Percentiles rank a stretch among this genome's conserved stretches.
phyloP scores from a whole-genome alignment of 495 filamentous ascomycete genomes.

The Tetracladium marchalianum region DNA sequence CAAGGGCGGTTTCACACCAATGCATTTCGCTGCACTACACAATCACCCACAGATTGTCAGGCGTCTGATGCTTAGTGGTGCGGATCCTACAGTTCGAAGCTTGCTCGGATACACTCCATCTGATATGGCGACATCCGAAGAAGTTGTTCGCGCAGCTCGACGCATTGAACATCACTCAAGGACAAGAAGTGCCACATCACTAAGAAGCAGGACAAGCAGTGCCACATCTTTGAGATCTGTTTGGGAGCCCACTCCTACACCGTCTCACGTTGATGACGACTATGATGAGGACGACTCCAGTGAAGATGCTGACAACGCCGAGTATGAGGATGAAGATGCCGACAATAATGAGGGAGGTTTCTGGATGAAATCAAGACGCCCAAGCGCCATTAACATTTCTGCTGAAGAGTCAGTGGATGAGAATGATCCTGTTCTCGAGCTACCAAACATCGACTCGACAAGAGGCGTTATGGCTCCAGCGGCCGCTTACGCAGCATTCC shows the following conservation, averaged over 20 bases:
- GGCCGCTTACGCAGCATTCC: constrained; percentile 59
- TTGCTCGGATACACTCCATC: constrained; percentile 60
- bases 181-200: constrained; percentile 34
- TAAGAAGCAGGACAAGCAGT: constrained; percentile 55
- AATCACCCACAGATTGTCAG: constrained; percentile 66
- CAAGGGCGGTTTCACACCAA: constrained; percentile 70
- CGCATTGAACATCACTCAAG: constrained; percentile 49
- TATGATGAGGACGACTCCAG: constrained; percentile 24
- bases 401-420: constrained; percentile 28
- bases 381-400: constrained; percentile 29
- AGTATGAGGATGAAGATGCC: constrained; percentile 26
- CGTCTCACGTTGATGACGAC: constrained; percentile 30
- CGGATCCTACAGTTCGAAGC: constrained; percentile 60
- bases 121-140: constrained; percentile 58
- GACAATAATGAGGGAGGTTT: constrained; percentile 28
- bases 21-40: constrained; percentile 77
- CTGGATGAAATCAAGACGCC: constrained; percentile 27
- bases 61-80: constrained; percentile 61
- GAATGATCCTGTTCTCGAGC: constrained; percentile 19
- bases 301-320: constrained; percentile 28
- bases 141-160: constrained; percentile 41
- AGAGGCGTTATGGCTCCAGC: constrained; percentile 40
- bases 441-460: constrained; percentile 14
- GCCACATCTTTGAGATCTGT: constrained; percentile 53
- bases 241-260: constrained; percentile 41